Evolutionary conservation across 2,329 filamentous ascomycete genomes (phyloP).

Genomic region (Exserohilum turcica): DNA sequence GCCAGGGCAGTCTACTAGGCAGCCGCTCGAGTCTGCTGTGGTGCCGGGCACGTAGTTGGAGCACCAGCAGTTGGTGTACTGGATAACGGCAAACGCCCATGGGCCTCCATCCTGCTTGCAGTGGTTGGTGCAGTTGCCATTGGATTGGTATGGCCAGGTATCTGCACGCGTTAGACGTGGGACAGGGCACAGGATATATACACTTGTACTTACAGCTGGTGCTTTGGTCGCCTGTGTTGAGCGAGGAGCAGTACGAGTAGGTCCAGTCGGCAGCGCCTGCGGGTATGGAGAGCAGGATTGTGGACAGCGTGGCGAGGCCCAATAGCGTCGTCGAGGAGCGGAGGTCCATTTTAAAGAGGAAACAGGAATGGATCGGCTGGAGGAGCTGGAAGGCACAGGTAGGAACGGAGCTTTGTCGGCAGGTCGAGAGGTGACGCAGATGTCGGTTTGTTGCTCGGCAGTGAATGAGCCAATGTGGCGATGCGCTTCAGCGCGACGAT

Average conservation of each 20-base stretch:
- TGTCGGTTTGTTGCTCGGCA: background rate
- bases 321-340: conserved; percentile 12
- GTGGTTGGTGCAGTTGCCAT: conserved; percentile 68
- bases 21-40: conserved; percentile 52
- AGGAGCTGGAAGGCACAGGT: conserved; percentile 10
- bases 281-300: conserved; percentile 21
- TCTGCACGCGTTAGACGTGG: conserved; percentile 20
- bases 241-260: conserved; percentile 51
- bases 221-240: conserved; percentile 49
- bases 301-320: conserved; percentile 27
- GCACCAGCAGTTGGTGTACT: conserved; percentile 73
- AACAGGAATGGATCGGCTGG: background rate
- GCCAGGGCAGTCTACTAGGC: conserved; percentile 68
- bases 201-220: conserved; percentile 43
- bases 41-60: conserved; percentile 67
- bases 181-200: background rate
- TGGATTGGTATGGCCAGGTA: conserved; percentile 60
- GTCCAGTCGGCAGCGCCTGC: conserved; percentile 4
- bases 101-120: conserved; percentile 54
- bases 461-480: conserved; percentile 12
- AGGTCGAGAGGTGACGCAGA: background rate
- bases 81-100: conserved; percentile 72
- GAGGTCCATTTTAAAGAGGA: conserved; percentile 21
- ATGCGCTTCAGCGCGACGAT: conserved; percentile 11
- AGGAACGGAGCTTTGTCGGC: background rate